Evolutionary conservation across 2,329 filamentous ascomycete genomes (phyloP).

Genomic region (Fusarium goolgardi): DNA sequence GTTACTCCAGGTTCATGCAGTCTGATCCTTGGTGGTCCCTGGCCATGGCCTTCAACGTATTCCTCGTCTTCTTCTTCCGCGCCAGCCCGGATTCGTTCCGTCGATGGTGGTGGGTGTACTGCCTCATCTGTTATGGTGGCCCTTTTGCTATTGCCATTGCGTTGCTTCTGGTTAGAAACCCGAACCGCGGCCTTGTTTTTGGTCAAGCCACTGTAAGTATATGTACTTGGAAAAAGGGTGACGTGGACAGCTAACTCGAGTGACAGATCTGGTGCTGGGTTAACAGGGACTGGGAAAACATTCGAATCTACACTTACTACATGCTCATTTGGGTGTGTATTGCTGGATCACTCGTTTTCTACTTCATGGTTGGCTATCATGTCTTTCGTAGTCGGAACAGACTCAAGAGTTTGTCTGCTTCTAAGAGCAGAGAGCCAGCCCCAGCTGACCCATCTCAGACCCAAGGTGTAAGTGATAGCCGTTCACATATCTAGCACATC

Average conservation of each 20-base stretch:
- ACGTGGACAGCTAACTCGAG: conserved; percentile 10
- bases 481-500: not conserved
- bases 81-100: conserved; percentile 74
- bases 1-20: conserved; percentile 73
- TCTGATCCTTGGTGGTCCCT: conserved; percentile 82
- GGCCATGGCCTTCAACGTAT: conserved; percentile 86
- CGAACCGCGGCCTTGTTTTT: conserved; percentile 58
- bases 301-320: conserved; percentile 72
- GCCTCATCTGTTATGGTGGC: conserved; percentile 75
- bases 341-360: conserved; percentile 64
- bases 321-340: conserved; percentile 72
- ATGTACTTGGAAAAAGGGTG: not conserved
- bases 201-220: conserved; percentile 66
- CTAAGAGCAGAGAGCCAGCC: conserved; percentile 48
- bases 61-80: conserved; percentile 73
- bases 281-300: conserved; percentile 62
- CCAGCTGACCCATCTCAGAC: conserved; percentile 50
- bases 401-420: conserved; percentile 63
- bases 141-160: conserved; percentile 75
- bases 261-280: conserved; percentile 72
- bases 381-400: conserved; percentile 69
- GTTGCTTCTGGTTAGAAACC: conserved; percentile 67
- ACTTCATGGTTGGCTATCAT: conserved; percentile 68
- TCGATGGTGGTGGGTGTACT: conserved; percentile 78
- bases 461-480: not conserved